Base-by-base conservation (phyloP, 108 stramenopile genomes). In the Pseudonitzschia multiseries region DNA sequence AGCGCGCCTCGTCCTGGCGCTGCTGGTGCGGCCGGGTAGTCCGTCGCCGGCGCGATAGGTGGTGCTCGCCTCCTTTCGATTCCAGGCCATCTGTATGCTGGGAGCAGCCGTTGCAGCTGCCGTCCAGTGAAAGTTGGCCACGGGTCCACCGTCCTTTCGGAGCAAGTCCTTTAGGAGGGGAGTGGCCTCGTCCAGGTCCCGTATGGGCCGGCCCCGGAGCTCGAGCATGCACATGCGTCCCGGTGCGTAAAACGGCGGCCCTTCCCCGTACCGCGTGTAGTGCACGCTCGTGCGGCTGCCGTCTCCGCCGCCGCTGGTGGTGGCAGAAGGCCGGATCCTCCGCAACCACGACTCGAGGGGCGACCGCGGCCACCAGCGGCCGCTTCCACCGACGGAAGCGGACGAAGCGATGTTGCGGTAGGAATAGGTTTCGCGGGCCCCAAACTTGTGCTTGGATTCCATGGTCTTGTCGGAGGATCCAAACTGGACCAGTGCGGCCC, bases 181-280 rank as follows among this genome's bases (percentile, higher is more conserved):
- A 0, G 71, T 56, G 13, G 62, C 62, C 27, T 79, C 68, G 9
- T 42, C 0, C 12, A 74, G n/a, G n/a, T 33, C 36, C 22, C 70
- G 14, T 20, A 79, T 69, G 18, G 71, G 83, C 69, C 52, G 20
- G 20, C 88, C 93, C 46, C 46, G 26, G 67, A 93, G 73, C 71
- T 93, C 90, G 33, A 93, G 69, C 52, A 82, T 91, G 53, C 88
- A 89, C 75, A 84, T 84, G 51, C 88, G 77, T 12, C 83, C 83
- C 8, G 92, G 92, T 60, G 87, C 88, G 70, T 89, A 91, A 81
- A 88, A 93, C 15, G 90, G 86, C 6, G 93, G 93, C 22, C 87
- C 88, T 79, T 93, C 93, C 42, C 93, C 93, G 68, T 93, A 93
- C 17, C 93, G 85, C 56, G 87, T 88, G 64, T 93, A 93, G 28